phyloP scores from a whole-genome alignment of 345 rosid species.

The Eutrema heterophyllum region DNA sequence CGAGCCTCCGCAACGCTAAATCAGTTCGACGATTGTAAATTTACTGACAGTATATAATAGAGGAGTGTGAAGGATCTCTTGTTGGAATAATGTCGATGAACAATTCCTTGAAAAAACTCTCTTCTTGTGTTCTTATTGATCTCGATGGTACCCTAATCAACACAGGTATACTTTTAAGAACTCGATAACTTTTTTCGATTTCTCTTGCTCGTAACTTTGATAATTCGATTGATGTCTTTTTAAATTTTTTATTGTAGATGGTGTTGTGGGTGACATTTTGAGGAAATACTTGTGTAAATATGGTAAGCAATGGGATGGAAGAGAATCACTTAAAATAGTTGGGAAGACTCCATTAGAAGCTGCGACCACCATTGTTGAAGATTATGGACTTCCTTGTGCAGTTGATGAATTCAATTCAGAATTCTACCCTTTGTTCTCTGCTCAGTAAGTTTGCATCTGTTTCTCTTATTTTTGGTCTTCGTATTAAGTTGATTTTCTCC shows the following conservation, averaged over 20 bases:
- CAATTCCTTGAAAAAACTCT: conserved; percentile 38
- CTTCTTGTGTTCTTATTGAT: conserved; percentile 62
- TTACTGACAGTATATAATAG: not conserved
- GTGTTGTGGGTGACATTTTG: conserved; percentile 55
- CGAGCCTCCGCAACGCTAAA: not conserved
- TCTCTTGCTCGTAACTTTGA: not conserved
- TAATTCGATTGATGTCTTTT: not conserved
- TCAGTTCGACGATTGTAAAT: not conserved
- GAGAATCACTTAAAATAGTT: conserved; percentile 54
- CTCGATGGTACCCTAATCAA: conserved; percentile 74
- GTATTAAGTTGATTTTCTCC: not conserved
- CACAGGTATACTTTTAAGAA: conserved; percentile 35
- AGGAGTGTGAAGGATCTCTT: not conserved
- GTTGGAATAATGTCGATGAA: conserved; percentile 31
- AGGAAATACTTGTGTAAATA: conserved; percentile 55
- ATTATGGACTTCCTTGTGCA: conserved; percentile 72
- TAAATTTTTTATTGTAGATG: conserved; percentile 43
- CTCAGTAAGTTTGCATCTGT: conserved; percentile 37
- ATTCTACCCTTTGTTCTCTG: conserved; percentile 54
- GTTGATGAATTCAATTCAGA: conserved; percentile 60
- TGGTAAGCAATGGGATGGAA: conserved; percentile 95
- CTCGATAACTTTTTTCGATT: not conserved
- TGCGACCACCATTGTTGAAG: conserved; percentile 73
- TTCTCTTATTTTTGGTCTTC: not conserved
- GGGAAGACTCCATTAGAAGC: conserved; percentile 81